Evolutionary conservation across 2,329 filamentous ascomycete species (phyloP).

Genomic region (Sporothrix inflata): DNA sequence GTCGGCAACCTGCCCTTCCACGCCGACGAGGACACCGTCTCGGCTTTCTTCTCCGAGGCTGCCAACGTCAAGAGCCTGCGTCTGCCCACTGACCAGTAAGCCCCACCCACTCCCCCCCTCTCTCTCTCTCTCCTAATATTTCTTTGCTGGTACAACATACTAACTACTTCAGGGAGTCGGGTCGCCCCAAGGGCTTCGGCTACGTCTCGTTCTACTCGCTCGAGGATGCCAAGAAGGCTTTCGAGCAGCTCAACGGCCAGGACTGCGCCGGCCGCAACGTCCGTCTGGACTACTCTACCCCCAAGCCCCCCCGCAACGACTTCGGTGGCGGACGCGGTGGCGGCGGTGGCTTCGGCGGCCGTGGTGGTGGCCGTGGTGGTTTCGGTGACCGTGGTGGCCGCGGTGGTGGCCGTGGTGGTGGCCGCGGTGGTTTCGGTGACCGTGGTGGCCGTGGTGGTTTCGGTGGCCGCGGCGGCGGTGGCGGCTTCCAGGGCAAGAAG

Average conservation of each 20-base stretch:
- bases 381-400: slow-evolving; percentile 56
- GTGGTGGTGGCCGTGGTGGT: slow-evolving; percentile 56
- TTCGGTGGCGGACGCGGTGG: slow-evolving; percentile 47
- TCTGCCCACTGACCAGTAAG: slow-evolving; percentile 80
- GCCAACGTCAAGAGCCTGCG: slow-evolving; percentile 76
- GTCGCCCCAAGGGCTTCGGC: slow-evolving; percentile 87
- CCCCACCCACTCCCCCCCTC: not conserved
- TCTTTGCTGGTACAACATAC: no score
- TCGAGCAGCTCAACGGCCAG: slow-evolving; percentile 62
- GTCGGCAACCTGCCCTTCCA: slow-evolving; percentile 90
- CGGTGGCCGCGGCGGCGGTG: slow-evolving; percentile 49
- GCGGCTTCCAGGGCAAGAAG: slow-evolving; percentile 79
- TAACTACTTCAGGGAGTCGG: slow-evolving; percentile 63
- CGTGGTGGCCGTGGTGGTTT: slow-evolving; percentile 51
- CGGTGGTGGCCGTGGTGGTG: slow-evolving; percentile 57
- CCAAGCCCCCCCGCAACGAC: slow-evolving; percentile 63
- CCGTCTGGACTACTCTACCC: slow-evolving; percentile 79
- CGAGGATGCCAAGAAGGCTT: slow-evolving; percentile 79
- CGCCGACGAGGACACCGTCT: slow-evolving; percentile 74
- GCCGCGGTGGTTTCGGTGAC: slow-evolving; percentile 58
- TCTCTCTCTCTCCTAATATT: no score
- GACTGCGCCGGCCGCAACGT: slow-evolving; percentile 74
- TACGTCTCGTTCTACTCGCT: slow-evolving; percentile 83
- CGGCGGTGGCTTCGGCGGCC: slow-evolving; percentile 54
- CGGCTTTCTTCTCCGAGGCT: slow-evolving; percentile 72